These are phyloP conservation scores for Penicillium pancosmium DNA, from an alignment of 495 filamentous ascomycete species.

Conservation along the genomic window DNA sequence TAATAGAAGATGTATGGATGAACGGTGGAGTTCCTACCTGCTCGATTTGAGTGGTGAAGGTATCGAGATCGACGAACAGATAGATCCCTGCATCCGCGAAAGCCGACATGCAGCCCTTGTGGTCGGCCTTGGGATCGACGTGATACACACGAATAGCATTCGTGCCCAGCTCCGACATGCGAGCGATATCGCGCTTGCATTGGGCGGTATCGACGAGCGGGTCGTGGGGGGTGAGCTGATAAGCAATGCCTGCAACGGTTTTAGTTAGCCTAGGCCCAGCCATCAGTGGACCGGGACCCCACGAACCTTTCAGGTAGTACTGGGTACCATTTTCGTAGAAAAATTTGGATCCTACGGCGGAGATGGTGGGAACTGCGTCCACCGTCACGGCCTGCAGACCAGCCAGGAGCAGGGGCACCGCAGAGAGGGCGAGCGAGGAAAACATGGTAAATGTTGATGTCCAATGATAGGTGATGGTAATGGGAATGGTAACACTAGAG, in stretches of 20 bases:
- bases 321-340: constrained; percentile 76
- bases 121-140: constrained; percentile 69
- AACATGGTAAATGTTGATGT: constrained; percentile 23
- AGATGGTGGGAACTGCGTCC: constrained; percentile 57
- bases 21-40: constrained; percentile 53
- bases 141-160: constrained; percentile 92
- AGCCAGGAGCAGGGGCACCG: constrained; percentile 33
- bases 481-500: constrained; percentile 12
- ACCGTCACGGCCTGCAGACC: constrained; percentile 30
- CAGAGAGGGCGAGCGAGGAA: constrained; percentile 22
- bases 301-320: constrained; percentile 78
- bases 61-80: constrained; percentile 80
- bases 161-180: constrained; percentile 79
- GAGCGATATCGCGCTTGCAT: constrained; percentile 73
- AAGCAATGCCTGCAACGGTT: constrained; percentile 62
- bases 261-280: constrained; percentile 9
- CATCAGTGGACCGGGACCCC: not conserved
- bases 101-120: constrained; percentile 73
- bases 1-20: not conserved
- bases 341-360: constrained; percentile 79
- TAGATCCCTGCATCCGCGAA: constrained; percentile 78
- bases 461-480: not conserved
- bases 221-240: constrained; percentile 68
- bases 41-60: constrained; percentile 75
- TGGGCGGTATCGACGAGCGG: constrained; percentile 75